Conservation (phyloP, 768 basidiomycete genomes). For the Boletales sp. region DNA sequence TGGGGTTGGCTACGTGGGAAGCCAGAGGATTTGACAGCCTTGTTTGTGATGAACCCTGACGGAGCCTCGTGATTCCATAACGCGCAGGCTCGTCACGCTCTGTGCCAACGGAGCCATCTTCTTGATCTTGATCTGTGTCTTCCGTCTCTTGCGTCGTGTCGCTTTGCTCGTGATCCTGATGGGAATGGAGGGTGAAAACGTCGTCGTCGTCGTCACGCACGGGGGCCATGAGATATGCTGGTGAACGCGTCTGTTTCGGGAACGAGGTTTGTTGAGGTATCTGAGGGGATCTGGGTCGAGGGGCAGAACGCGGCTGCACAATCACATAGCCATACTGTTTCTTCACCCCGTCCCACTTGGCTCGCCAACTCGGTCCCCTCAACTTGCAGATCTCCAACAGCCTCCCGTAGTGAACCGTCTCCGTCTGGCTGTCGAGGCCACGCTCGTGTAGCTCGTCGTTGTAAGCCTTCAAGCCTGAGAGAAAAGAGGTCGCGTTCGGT, state of each 20-base stretch:
- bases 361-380: conserved; percentile 76
- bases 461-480: conserved; percentile 82
- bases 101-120: conserved; percentile 14
- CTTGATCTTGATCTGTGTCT: conserved; percentile 1
- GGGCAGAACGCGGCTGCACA: conserved; percentile 10
- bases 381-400: conserved; percentile 79
- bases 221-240: conserved; percentile 22
- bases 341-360: conserved; percentile 77
- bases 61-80: conserved; percentile 1
- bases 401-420: conserved; percentile 79
- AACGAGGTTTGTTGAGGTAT: conserved; percentile 14
- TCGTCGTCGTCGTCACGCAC: conserved; percentile 38
- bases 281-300: conserved; percentile 15
- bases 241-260: conserved; percentile 21
- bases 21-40: conserved; percentile 6
- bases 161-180: conserved; percentile 35
- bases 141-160: conserved; percentile 14
- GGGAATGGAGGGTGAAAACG: conserved; percentile 42
- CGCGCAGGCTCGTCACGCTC: conserved; percentile 20
- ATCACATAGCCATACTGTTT: conserved; percentile 42
- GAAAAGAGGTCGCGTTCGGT: conserved; percentile 66
- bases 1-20: conserved; percentile 17
- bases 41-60: conserved; percentile 7
- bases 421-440: conserved; percentile 70
- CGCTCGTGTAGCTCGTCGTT: conserved; percentile 72